phyloP scores from a whole-genome alignment of 257 asterid species.

The Pogostemon cablin region DNA sequence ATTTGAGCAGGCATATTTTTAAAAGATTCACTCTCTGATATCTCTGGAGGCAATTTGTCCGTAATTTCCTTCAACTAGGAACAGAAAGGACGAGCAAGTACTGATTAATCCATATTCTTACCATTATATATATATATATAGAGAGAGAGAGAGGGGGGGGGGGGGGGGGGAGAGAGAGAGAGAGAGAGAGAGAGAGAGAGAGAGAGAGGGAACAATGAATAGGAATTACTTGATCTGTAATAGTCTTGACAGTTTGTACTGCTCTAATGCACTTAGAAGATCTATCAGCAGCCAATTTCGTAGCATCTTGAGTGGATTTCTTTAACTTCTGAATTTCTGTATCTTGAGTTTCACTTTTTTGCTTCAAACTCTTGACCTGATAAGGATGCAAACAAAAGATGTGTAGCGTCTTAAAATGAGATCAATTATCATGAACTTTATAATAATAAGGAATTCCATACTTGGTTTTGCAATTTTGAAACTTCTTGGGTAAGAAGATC shows the following conservation, averaged over 20 bases:
- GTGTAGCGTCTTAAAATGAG: background rate
- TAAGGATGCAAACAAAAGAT: background rate
- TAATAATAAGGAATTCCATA: constrained; percentile 33
- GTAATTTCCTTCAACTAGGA: constrained; percentile 70
- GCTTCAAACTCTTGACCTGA: constrained; percentile 70
- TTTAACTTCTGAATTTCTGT: constrained; percentile 61
- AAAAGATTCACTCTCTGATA: constrained; percentile 54
- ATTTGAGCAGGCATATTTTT: constrained; percentile 54
- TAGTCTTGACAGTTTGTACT: constrained; percentile 57
- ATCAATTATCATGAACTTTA: background rate
- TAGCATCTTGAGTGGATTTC: constrained; percentile 55
- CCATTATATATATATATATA: background rate
- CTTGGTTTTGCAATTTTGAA: constrained; percentile 69
- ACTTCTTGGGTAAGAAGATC: constrained; percentile 78
- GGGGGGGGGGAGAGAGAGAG: constrained; percentile 21
- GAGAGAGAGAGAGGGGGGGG: background rate
- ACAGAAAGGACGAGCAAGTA: constrained; percentile 21
- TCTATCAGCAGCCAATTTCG: constrained; percentile 61
- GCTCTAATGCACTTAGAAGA: constrained; percentile 58
- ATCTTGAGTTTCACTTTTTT: constrained; percentile 66
- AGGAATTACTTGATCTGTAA: constrained; percentile 61
- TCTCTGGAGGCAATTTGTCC: constrained; percentile 68
- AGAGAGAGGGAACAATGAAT: background rate
- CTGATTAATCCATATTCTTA: constrained; percentile 24
- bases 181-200: constrained; percentile 13